These are phyloP conservation scores for Beauveria bassiana DNA, from an alignment of 2,329 filamentous ascomycete genomes.

Conservation along the genomic window DNA sequence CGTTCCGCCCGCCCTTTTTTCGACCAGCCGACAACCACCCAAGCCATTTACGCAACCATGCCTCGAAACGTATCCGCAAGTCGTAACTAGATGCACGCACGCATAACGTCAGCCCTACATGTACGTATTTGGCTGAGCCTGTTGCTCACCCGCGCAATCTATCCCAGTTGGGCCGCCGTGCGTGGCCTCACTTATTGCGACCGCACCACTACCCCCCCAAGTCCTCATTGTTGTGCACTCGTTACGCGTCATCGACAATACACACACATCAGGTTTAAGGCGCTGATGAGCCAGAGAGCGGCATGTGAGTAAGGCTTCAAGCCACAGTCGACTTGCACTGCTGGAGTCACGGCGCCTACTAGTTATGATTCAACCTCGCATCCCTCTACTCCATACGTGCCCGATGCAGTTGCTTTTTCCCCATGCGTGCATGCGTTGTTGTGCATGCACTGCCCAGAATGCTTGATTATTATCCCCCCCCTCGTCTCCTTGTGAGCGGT, in stretches of 20 bases:
- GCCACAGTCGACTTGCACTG: neutral
- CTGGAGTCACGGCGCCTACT: neutral
- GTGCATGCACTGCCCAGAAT: neutral
- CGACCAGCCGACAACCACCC: neutral
- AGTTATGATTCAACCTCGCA: neutral
- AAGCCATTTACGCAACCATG: conserved; percentile 3
- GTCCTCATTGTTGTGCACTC: too few relatives aligned
- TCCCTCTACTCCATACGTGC: neutral
- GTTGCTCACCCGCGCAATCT: neutral
- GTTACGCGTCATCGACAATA: too few relatives aligned
- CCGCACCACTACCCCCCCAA: too few relatives aligned
- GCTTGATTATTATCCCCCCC: neutral
- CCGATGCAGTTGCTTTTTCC: neutral
- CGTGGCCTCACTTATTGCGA: too few relatives aligned
- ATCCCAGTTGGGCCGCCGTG: neutral
- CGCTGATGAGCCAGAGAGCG: too few relatives aligned
- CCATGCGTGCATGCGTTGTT: neutral
- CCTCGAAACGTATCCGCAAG: neutral
- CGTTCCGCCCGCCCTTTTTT: too few relatives aligned
- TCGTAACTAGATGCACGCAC: neutral
- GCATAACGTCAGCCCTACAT: neutral
- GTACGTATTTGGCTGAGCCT: neutral
- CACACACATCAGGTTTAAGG: too few relatives aligned
- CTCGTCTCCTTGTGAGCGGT: neutral
- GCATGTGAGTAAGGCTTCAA: neutral